Evolutionary conservation across 495 filamentous ascomycete species (phyloP).

Genomic region (Neohortaea acidophila): DNA sequence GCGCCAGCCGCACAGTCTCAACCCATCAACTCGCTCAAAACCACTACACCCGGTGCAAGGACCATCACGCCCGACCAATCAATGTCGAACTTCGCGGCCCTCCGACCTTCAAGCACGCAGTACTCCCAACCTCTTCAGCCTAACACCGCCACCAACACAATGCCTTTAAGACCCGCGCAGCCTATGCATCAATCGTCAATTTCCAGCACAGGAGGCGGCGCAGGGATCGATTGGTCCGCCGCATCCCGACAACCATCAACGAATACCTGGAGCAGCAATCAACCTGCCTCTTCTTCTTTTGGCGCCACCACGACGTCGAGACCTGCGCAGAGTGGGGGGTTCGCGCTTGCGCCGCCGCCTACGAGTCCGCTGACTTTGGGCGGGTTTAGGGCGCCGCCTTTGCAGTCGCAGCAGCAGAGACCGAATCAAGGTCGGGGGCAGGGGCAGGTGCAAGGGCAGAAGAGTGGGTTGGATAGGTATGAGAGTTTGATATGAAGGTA

Average conservation of each 20-base stretch:
- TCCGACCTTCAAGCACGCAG: constrained; percentile 11
- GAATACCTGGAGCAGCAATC: too few species aligned
- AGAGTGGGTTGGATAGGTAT: constrained; percentile 18
- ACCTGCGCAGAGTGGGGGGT: not conserved
- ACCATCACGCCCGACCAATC: constrained; percentile 28
- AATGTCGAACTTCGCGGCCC: constrained; percentile 13
- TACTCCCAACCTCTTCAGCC: constrained; percentile 19
- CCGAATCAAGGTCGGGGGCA: not conserved
- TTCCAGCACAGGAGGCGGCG: not conserved
- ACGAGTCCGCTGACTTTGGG: constrained; percentile 6
- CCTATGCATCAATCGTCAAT: not conserved
- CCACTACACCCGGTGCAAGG: constrained; percentile 13
- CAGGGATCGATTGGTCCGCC: constrained; percentile 17
- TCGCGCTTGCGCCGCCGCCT: constrained; percentile 16
- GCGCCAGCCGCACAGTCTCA: constrained; percentile 20
- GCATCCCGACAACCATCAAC: constrained; percentile 3
- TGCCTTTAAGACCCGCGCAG: constrained; percentile 2
- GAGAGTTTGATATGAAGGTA: constrained; percentile 18
- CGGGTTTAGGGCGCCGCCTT: not conserved
- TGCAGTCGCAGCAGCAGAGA: not conserved
- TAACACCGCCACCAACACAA: not conserved
- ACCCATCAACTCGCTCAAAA: constrained; percentile 1
- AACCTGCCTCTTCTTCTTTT: too few species aligned
- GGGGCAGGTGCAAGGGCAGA: constrained; percentile 3
- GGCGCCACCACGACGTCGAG: too few species aligned